Evolutionary conservation across 2,329 filamentous ascomycete species (phyloP), one percentile per base, ranked within the genome.

Genomic region (Elsinoe arachidis): DNA sequence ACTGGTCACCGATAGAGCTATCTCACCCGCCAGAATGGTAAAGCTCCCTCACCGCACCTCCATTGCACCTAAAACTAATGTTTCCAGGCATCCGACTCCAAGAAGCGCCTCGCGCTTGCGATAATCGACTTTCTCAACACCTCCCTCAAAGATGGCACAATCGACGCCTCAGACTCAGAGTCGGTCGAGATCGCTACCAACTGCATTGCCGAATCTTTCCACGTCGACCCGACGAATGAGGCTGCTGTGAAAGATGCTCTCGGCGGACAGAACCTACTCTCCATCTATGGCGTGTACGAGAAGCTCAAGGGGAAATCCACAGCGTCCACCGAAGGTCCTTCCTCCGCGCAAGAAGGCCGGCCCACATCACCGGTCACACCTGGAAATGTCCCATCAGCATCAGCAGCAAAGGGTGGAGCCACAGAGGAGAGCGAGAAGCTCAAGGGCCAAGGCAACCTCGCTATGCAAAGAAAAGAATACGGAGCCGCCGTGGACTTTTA

Each of bases 401-500:
- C 51, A 15, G 61, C 62, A 15, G 59, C 63, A 19, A 66, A 64
- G 11, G 67, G 67, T 23, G 63, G 63, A 11, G 66, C 68, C 1
- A 90, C 88, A 73, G 83, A 87, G 64, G 85, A 93, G 67, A 92
- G 92, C 60, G 93, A 99, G 71, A 80, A 80, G 62, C 79, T 97
- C 66, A 99, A 99, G 78, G 86, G 83, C 59, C 83, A 89, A 68
- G 93, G 93, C 65, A 99, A 99, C 75, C 85, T 89, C 56, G 90
- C 92, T 60, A 97, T 99, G 91, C 86, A 89, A 58, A 83, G 87
- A 71, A 96, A 96, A 77, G 90, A 97, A 73, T 96, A 96, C 77
- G 67, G 78, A 46, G 68, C 76, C 41, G 93, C 93, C 61, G 90
- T 97, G 70, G 84, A 89, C 65, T 78, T 88, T 64, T 99, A 99